phyloP scores from a whole-genome alignment of 208 protist genomes.

The Zelonia costaricensis region DNA sequence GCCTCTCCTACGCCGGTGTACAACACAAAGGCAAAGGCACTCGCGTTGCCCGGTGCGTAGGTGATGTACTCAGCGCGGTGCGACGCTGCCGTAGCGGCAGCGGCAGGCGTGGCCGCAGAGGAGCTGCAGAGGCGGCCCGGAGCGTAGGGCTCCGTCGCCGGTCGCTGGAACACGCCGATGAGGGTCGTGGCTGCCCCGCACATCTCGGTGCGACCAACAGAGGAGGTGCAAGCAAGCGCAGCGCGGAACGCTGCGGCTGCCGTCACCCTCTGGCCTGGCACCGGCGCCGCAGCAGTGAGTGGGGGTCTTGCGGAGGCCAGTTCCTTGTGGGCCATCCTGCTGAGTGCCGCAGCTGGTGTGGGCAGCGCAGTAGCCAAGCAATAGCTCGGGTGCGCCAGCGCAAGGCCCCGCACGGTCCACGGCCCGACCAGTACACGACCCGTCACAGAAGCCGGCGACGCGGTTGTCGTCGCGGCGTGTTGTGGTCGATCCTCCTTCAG shows the following conservation, averaged over 20 bases:
- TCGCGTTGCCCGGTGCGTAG: not conserved
- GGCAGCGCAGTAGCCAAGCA: constrained; percentile 15
- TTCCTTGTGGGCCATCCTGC: not conserved
- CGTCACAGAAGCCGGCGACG: not conserved
- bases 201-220: not conserved
- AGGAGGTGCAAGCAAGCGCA: not conserved
- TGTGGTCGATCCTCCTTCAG: not conserved
- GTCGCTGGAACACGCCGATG: constrained; percentile 30
- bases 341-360: not conserved
- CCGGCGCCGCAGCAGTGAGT: not conserved
- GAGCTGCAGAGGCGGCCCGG: constrained; percentile 8
- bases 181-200: not conserved
- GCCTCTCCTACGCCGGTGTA: constrained; percentile 9
- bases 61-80: not conserved
- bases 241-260: constrained; percentile 13
- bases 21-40: constrained; percentile 23
- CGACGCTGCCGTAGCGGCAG: not conserved
- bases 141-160: constrained; percentile 14
- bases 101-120: not conserved
- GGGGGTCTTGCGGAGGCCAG: not conserved
- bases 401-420: constrained; percentile 26
- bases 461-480: not conserved
- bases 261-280: not conserved
- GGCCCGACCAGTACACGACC: constrained; percentile 10
- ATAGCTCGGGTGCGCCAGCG: constrained; percentile 22